Base-by-base conservation (phyloP, 75 land plant species). In the Ceratopteris richardii region DNA sequence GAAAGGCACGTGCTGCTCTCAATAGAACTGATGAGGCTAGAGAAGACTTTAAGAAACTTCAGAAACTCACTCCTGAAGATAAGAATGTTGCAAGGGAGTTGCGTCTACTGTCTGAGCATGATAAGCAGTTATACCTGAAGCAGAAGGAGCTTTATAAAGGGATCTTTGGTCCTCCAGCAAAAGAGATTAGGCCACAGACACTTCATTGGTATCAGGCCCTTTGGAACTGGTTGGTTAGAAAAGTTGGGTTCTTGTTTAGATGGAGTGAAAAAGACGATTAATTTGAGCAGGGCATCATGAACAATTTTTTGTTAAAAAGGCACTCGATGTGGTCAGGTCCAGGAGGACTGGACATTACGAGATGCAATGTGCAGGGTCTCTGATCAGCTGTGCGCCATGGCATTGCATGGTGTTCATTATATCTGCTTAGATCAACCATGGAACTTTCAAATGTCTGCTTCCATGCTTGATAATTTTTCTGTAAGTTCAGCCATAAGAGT, bases 131-230 rank as follows among this genome's bases (percentile, higher is more conserved):
- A 31, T 94, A 94, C 60, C 72, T 71, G 63, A 94, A 94, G 65
- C 98, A 94, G 60, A 90, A 79, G 62, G 87, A 90, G 74, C 68
- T 94, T 44, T 94, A 89, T 70, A 89, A 86, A 69, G 96, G 98
- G n/a, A 64, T 94, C 0, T 90, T 94, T 67, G 89, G 84, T 27
- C 89, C 86, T 30, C 36, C 64, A 31, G 82, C 89, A 1, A 74
- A 65, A 30, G 80, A 70, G 0, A 9, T 33, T 3, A 79, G 73
- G 52, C 77, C 80, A 10, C 67, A 70, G 72, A 44, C 19, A 19
- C 29, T 24, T 11, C 71, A 70, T 44, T 78, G 68, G 77, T 22
- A 75, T 31, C n/a, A 64, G 17, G 19, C 68, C 18, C 29, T 84
- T 39, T 83, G 84, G 88, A 75, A 67, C 37, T 87, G 84, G 88